Conservation (phyloP, 208 protist species). For the Novymonas esmeraldas region DNA sequence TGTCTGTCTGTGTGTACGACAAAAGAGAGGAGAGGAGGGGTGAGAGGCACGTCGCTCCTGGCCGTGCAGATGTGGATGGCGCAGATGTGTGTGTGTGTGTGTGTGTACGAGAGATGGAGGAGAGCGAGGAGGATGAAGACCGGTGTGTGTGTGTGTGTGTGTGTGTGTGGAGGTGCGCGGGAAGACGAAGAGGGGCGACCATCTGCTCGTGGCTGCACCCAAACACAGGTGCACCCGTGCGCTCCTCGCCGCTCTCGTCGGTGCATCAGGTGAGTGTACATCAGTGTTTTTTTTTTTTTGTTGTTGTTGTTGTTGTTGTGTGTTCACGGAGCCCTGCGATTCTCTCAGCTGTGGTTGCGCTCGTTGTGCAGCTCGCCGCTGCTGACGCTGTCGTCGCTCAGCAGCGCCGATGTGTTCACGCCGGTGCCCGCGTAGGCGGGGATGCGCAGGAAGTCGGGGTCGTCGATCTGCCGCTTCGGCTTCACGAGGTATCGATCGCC, state of each 20-base stretch:
- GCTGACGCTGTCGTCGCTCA: constrained; percentile 57
- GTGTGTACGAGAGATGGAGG: neutral
- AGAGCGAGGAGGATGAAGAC: neutral
- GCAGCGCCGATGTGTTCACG: constrained; percentile 54
- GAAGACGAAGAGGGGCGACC: neutral
- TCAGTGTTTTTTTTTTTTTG: neutral
- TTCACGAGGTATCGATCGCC: constrained; percentile 71
- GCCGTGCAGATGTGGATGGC: too few relatives aligned
- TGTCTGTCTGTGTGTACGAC: neutral
- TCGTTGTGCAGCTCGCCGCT: constrained; percentile 19
- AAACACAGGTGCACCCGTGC: too few relatives aligned
- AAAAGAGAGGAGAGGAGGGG: neutral
- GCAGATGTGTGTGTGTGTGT: too few relatives aligned
- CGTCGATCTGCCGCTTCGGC: constrained; percentile 71
- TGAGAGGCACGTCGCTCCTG: too few relatives aligned
- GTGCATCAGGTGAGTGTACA: too few relatives aligned
- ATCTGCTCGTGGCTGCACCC: neutral
- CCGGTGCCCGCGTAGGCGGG: constrained; percentile 71
- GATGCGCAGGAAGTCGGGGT: constrained; percentile 78
- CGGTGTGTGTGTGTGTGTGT: neutral
- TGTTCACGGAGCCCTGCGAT: too few relatives aligned
- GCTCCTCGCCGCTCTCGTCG: too few relatives aligned
- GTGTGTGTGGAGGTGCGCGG: neutral
- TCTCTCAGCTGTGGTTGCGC: constrained; percentile 13
- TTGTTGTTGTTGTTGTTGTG: neutral